Evolutionary conservation across 768 basidiomycete species (phyloP).

Genomic region (Hygrocybe punicea): DNA sequence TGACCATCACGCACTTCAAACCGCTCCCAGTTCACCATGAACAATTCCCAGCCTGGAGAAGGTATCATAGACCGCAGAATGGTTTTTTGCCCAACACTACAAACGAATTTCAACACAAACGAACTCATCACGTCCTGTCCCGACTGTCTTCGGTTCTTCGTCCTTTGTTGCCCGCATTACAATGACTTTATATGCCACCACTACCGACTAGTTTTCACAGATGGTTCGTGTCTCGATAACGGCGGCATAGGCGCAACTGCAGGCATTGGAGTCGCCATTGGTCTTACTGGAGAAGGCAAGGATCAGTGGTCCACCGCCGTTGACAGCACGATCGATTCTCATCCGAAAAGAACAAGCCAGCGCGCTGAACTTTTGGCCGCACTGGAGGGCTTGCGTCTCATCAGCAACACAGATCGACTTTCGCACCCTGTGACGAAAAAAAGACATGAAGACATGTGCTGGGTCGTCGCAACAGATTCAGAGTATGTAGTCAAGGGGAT

Average conservation of each 20-base stretch:
- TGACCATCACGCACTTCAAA: no score
- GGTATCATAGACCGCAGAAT: background rate
- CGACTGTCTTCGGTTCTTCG: background rate
- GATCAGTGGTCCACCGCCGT: constrained; percentile 26
- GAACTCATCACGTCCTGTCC: background rate
- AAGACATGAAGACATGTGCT: background rate
- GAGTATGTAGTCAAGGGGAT: constrained; percentile 37
- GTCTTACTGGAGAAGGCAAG: background rate
- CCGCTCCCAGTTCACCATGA: no score
- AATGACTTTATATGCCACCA: constrained; percentile 18
- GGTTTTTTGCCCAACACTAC: background rate
- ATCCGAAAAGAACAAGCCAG: constrained; percentile 26
- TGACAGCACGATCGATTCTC: constrained; percentile 20
- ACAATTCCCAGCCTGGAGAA: no score
- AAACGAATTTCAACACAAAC: background rate
- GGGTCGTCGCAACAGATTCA: constrained; percentile 32
- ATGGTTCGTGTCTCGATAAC: constrained; percentile 34
- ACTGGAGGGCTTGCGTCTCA: constrained; percentile 20
- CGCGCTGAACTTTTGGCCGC: constrained; percentile 36
- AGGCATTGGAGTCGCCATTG: constrained; percentile 31
- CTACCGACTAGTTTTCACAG: constrained; percentile 31
- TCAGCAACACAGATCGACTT: constrained; percentile 4
- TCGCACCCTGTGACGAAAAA: background rate
- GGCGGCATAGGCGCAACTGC: constrained; percentile 22
- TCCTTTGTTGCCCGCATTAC: background rate